Percentiles rank a stretch among this genome's conserved stretches.
These are phyloP conservation scores for Isoetes engelmannii DNA, from an alignment of 83 land plant species.

Conservation along the genomic window DNA sequence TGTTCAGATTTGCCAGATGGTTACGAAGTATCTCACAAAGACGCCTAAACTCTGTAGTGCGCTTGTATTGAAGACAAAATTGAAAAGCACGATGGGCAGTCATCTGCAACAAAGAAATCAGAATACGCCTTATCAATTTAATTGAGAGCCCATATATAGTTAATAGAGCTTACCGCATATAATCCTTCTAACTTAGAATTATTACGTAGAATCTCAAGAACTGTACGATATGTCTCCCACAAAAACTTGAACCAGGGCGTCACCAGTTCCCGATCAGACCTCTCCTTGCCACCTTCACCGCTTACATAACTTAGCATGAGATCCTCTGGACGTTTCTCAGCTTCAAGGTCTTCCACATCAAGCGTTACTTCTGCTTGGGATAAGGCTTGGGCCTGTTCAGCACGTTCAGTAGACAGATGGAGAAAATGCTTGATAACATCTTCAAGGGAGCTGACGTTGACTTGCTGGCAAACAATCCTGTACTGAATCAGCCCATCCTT, in stretches of 20 bases:
- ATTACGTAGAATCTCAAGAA: slow-evolving; percentile 77
- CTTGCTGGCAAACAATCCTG: slow-evolving; percentile 85
- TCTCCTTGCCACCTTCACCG: slow-evolving; percentile 87
- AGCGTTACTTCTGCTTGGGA: slow-evolving; percentile 68
- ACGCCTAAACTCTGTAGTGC: slow-evolving; percentile 87
- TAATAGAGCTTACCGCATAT: slow-evolving; percentile 56
- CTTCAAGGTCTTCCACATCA: slow-evolving; percentile 87
- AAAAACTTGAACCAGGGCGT: slow-evolving; percentile 95
- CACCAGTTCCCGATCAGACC: slow-evolving; percentile 80
- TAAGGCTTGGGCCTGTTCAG: slow-evolving; percentile 77
- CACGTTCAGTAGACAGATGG: slow-evolving; percentile 73
- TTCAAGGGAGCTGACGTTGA: slow-evolving; percentile 78
- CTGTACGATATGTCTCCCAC: slow-evolving; percentile 91
- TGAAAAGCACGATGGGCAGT: slow-evolving; percentile 92
- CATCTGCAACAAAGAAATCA: slow-evolving; percentile 43
- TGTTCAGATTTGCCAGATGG: slow-evolving; percentile 74
- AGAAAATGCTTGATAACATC: slow-evolving; percentile 89
- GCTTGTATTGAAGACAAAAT: slow-evolving; percentile 90
- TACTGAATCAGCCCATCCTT: slow-evolving; percentile 93
- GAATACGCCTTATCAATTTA: too few relatives aligned
- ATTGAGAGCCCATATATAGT: too few relatives aligned
- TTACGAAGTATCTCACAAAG: slow-evolving; percentile 89
- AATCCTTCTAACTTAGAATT: slow-evolving; percentile 79
- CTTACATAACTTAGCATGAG: slow-evolving; percentile 89
- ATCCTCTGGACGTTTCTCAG: slow-evolving; percentile 83